phyloP scores from a whole-genome alignment of 768 basidiomycete genomes.

The Suillus cothurnatus region DNA sequence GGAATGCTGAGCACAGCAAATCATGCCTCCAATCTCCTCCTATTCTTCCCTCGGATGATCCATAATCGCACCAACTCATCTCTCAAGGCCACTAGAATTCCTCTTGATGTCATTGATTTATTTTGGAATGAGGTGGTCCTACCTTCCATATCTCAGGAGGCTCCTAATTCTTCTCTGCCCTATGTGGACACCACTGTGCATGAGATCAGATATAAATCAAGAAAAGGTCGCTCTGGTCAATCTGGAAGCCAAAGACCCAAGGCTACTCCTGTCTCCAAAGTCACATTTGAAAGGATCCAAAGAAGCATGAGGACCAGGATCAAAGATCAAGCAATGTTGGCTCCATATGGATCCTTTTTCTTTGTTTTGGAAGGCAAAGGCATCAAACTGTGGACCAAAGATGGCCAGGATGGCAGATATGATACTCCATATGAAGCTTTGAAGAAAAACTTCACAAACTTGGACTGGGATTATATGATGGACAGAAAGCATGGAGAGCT shows the following conservation, averaged over 20 bases:
- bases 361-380: too few relatives aligned
- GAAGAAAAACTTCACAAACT: too few relatives aligned
- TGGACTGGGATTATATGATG: too few relatives aligned
- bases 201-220: constrained; percentile 11
- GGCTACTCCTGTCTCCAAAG: neutral
- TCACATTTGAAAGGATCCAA: neutral
- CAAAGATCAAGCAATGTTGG: neutral
- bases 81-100: constrained; percentile 3
- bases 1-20: neutral
- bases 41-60: constrained; percentile 17
- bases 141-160: neutral
- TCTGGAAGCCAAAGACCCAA: neutral
- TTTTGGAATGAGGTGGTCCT: constrained; percentile 15
- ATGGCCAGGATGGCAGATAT: too few relatives aligned
- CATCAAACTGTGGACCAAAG: too few relatives aligned
- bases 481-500: too few relatives aligned
- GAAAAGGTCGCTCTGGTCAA: neutral
- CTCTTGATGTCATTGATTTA: constrained; percentile 4
- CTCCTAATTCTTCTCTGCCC: neutral
- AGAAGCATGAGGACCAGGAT: neutral
- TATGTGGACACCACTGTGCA: constrained; percentile 1
- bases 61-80: neutral
- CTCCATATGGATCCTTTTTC: neutral
- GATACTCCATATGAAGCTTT: too few relatives aligned
- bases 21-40: neutral